Conservation (phyloP, 345 rosid genomes). For the Eutrema yunnanense region DNA sequence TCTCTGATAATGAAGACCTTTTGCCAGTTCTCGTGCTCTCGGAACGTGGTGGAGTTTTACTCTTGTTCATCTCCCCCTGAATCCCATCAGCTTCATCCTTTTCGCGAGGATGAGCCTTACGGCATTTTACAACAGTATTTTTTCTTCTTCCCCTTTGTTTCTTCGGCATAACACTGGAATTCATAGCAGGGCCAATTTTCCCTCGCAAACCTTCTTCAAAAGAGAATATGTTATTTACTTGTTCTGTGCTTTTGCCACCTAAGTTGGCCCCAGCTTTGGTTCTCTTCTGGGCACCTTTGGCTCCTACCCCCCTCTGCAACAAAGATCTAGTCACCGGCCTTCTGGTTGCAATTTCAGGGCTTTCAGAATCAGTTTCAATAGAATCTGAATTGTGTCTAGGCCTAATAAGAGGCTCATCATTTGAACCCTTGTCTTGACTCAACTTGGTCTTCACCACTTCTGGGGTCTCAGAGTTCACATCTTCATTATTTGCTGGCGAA, state of each 20-base stretch:
- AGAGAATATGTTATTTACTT: slow-evolving; percentile 40
- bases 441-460: slow-evolving; percentile 35
- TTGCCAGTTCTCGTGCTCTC: slow-evolving; percentile 38
- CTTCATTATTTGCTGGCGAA: slow-evolving; percentile 56
- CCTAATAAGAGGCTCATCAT: slow-evolving; percentile 30
- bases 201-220: slow-evolving; percentile 43
- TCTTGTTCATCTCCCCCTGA: slow-evolving; percentile 33
- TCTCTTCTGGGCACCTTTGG: slow-evolving; percentile 28
- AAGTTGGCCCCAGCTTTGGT: slow-evolving; percentile 32
- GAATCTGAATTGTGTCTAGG: slow-evolving; percentile 60
- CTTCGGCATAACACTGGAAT: slow-evolving; percentile 29
- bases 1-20: slow-evolving; percentile 40
- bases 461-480: slow-evolving; percentile 35
- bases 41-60: slow-evolving; percentile 27
- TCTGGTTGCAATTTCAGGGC: slow-evolving; percentile 38
- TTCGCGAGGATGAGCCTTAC: slow-evolving; percentile 33
- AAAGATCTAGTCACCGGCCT: slow-evolving; percentile 65
- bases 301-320: slow-evolving; percentile 39
- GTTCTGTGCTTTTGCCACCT: slow-evolving; percentile 27
- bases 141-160: slow-evolving; percentile 39
- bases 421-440: slow-evolving; percentile 25
- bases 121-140: slow-evolving; percentile 34
- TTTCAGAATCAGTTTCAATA: slow-evolving; percentile 76
- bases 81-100: slow-evolving; percentile 34
- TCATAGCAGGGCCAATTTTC: slow-evolving; percentile 30